Percentiles rank a stretch among this genome's conserved stretches.
Evolutionary conservation across 225 moss, liverwort and hornwort species (phyloP).

Genomic region (Marchantia paleacea): DNA sequence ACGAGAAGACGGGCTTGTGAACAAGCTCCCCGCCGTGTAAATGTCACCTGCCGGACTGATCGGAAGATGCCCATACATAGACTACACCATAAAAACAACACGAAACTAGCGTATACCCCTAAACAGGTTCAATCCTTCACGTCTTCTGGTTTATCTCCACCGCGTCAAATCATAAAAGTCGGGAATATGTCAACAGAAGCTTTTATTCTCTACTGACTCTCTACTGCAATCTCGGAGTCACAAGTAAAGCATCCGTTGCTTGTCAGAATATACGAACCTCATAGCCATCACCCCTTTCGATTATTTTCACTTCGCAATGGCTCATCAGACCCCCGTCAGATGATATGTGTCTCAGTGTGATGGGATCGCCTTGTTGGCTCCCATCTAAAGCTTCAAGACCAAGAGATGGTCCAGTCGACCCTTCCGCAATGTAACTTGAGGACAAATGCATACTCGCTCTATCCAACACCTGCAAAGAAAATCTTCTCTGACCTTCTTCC

Average conservation of each 20-base stretch:
- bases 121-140: no score
- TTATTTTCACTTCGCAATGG: conserved; percentile 81
- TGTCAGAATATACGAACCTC: conserved; percentile 52
- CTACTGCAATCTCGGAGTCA: background rate
- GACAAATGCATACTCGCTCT: conserved; percentile 36
- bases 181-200: no score
- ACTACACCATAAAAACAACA: no score
- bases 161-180: no score
- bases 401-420: conserved; percentile 32
- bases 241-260: background rate
- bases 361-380: conserved; percentile 46
- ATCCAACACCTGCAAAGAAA: conserved; percentile 55
- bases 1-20: no score
- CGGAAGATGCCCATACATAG: no score
- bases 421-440: conserved; percentile 43
- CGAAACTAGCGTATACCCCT: no score
- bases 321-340: conserved; percentile 70
- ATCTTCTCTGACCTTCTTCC: conserved; percentile 25
- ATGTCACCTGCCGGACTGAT: no score
- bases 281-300: conserved; percentile 87
- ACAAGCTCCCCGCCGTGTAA: no score
- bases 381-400: conserved; percentile 19
- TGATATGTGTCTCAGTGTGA: conserved; percentile 71
- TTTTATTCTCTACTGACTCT: background rate
- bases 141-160: no score